A percentile compares a stretch with the other conserved stretches of the same genome.
phyloP scores from a whole-genome alignment of 352 stramenopile genomes.

The Phytophthora brassicae region DNA sequence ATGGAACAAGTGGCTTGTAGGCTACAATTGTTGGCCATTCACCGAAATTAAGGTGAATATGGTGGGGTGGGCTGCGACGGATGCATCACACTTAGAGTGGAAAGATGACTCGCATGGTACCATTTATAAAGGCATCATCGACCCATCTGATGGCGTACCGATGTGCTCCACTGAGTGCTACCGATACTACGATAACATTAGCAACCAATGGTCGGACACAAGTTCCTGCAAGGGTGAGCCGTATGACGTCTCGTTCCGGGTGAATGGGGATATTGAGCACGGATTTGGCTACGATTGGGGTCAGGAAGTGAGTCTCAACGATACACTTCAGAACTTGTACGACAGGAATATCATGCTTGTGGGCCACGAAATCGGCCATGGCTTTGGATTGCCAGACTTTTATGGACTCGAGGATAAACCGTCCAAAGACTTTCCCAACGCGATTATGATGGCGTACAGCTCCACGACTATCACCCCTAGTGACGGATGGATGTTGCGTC shows the following conservation, averaged over 20 bases:
- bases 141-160: conserved; percentile 3
- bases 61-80: conserved; percentile 26
- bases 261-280: conserved; percentile 25
- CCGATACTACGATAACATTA: conserved; percentile 21
- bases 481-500: conserved; percentile 40
- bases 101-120: conserved; percentile 12
- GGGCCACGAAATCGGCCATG: conserved; percentile 26
- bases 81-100: conserved; percentile 23
- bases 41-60: conserved; percentile 24
- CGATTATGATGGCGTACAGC: conserved; percentile 30
- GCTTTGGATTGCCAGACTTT: conserved; percentile 26
- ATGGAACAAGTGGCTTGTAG: conserved; percentile 29
- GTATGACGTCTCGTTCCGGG: conserved; percentile 29
- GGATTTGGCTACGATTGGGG: conserved; percentile 27
- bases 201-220: conserved; percentile 24
- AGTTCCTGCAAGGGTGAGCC: conserved; percentile 20
- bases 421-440: conserved; percentile 24
- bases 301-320: conserved; percentile 25
- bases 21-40: conserved; percentile 32
- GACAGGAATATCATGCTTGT: conserved; percentile 25
- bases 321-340: conserved; percentile 18
- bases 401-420: conserved; percentile 21
- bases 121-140: conserved; percentile 8
- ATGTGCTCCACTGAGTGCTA: conserved; percentile 18
- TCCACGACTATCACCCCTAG: conserved; percentile 28